Evolutionary conservation across 2,329 filamentous ascomycete genomes (phyloP).

Genomic region (Pseudomassariella vexata): DNA sequence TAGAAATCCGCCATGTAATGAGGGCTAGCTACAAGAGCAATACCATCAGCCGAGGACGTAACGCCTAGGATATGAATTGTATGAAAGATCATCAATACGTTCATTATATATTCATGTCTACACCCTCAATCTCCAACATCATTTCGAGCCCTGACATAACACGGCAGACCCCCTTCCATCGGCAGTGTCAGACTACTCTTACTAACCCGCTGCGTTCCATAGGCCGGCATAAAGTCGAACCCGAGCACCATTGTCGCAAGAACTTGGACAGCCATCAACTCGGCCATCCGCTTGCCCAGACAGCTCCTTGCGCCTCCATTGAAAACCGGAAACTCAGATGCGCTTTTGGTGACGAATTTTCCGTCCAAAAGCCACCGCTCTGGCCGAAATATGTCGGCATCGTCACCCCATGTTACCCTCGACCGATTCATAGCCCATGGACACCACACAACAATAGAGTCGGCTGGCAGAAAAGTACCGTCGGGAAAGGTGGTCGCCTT

Average conservation of each 20-base stretch:
- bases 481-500: conserved; percentile 50
- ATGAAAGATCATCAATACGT: too few relatives aligned
- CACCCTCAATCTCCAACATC: too few relatives aligned
- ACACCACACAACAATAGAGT: conserved; percentile 56
- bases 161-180: conserved; percentile 56
- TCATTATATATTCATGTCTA: conserved; percentile 3
- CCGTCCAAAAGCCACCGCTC: conserved; percentile 48
- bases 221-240: conserved; percentile 45
- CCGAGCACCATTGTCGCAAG: conserved; percentile 40
- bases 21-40: too few relatives aligned
- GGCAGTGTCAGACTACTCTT: conserved; percentile 58
- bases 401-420: conserved; percentile 46
- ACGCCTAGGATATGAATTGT: too few relatives aligned
- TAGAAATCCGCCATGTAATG: too few relatives aligned
- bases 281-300: conserved; percentile 60
- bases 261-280: conserved; percentile 51
- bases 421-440: conserved; percentile 61
- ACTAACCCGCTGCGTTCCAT: conserved; percentile 43
- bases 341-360: conserved; percentile 35
- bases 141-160: conserved; percentile 24
- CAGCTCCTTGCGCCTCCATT: conserved; percentile 58
- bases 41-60: too few relatives aligned
- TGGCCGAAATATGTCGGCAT: conserved; percentile 50
- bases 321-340: conserved; percentile 58
- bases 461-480: conserved; percentile 49